phyloP scores from a whole-genome alignment of 768 basidiomycete genomes.

The Solioccasus polychromus region DNA sequence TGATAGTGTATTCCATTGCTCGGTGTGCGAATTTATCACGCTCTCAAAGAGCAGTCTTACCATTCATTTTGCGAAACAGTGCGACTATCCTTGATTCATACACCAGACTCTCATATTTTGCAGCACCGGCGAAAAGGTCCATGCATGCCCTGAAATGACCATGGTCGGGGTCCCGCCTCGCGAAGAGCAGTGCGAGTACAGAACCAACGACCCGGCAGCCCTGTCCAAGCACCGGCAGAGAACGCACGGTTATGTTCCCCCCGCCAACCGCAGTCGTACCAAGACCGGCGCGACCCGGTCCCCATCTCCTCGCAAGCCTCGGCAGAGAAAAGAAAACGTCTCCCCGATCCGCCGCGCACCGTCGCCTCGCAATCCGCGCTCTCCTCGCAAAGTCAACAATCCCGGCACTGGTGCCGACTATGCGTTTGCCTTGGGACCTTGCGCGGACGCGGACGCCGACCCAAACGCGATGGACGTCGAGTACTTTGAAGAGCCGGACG shows the following conservation, averaged over 20 bases:
- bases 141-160: conserved; percentile 14
- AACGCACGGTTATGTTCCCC: conserved; percentile 21
- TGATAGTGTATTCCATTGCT: conserved; percentile 19
- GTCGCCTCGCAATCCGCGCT: background rate
- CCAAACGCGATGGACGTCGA: background rate
- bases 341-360: no score
- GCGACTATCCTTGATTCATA: background rate
- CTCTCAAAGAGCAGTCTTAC: conserved; percentile 18
- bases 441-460: background rate
- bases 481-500: background rate
- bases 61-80: conserved; percentile 24
- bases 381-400: background rate
- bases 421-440: no score
- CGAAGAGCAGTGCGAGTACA: conserved; percentile 14
- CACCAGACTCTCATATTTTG: background rate
- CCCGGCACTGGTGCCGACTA: background rate
- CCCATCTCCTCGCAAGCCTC: background rate
- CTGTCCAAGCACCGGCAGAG: conserved; percentile 25
- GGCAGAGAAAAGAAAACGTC: background rate
- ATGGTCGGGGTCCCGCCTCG: no score
- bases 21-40: conserved; percentile 17
- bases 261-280: background rate
- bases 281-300: background rate
- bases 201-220: conserved; percentile 25
- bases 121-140: conserved; percentile 23